Percentiles rank a stretch among this genome's conserved stretches.
Conservation (phyloP, 306 rosid species). For the Hylodesmum podocarpum region DNA sequence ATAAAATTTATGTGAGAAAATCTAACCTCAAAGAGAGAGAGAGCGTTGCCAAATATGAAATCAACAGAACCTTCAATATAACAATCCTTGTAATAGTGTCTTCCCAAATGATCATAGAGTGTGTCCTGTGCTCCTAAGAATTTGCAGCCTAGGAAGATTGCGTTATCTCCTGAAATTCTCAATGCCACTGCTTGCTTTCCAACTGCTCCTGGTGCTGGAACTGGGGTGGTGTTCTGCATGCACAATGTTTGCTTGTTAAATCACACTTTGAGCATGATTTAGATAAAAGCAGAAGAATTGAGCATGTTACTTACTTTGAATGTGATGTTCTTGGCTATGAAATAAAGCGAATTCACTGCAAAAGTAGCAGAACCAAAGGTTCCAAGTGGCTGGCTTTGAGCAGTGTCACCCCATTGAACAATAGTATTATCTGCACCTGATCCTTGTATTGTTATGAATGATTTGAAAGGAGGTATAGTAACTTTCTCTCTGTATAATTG, state of each 20-base stretch:
- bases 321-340: conserved; percentile 93
- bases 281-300: neutral
- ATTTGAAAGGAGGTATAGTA: conserved; percentile 68
- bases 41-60: conserved; percentile 75
- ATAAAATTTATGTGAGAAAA: neutral
- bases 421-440: conserved; percentile 92
- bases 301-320: conserved; percentile 56
- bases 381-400: conserved; percentile 75
- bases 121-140: conserved; percentile 79
- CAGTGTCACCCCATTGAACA: conserved; percentile 99
- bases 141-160: conserved; percentile 58
- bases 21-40: conserved; percentile 55
- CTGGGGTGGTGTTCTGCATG: conserved; percentile 71
- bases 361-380: conserved; percentile 89
- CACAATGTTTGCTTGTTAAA: neutral
- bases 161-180: conserved; percentile 59
- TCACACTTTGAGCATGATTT: neutral
- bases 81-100: conserved; percentile 69
- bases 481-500: conserved; percentile 77
- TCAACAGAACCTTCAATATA: conserved; percentile 75
- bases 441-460: conserved; percentile 89
- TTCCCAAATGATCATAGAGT: conserved; percentile 64
- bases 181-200: conserved; percentile 79
- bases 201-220: conserved; percentile 67
- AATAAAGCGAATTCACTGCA: conserved; percentile 84